Percentiles rank a stretch among this genome's conserved stretches.
These are phyloP conservation scores for Porcisia deanei DNA, from an alignment of 208 protist species.

Conservation along the genomic window DNA sequence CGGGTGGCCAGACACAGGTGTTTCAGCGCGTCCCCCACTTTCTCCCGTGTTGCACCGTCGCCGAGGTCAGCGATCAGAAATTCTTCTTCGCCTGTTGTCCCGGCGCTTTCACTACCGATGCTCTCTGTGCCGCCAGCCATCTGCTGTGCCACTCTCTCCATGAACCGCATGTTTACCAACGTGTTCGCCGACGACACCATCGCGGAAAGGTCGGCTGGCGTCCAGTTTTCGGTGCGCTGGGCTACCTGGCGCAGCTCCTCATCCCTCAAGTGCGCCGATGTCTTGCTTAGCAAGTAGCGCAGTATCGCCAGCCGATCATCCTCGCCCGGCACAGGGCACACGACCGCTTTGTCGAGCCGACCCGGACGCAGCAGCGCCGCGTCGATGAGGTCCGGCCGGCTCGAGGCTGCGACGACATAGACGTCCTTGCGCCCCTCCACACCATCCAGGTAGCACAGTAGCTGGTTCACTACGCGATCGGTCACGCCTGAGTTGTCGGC, in stretches of 20 bases:
- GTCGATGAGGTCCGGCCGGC: slow-evolving; percentile 98
- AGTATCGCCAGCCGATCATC: slow-evolving; percentile 95
- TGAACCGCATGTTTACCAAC: slow-evolving; percentile 70
- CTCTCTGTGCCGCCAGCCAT: slow-evolving; percentile 10
- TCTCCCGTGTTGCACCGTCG: slow-evolving; percentile 55
- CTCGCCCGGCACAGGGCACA: slow-evolving; percentile 82
- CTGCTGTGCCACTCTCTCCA: slow-evolving; percentile 44
- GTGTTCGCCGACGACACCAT: slow-evolving; percentile 79
- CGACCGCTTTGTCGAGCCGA: slow-evolving; percentile 85
- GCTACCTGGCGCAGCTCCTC: slow-evolving; percentile 56
- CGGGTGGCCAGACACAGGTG: slow-evolving; percentile 3
- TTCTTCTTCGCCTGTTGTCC: slow-evolving; percentile 15
- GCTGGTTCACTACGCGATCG: slow-evolving; percentile 97
- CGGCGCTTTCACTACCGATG: not conserved
- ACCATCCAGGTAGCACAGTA: slow-evolving; percentile 99
- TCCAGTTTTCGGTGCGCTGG: slow-evolving; percentile 71
- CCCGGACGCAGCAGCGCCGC: slow-evolving; percentile 92
- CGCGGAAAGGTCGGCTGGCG: slow-evolving; percentile 76
- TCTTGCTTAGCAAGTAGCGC: slow-evolving; percentile 98
- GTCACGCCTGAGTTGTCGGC: slow-evolving; percentile 89
- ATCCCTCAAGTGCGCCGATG: slow-evolving; percentile 92
- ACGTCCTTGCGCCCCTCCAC: slow-evolving; percentile 94
- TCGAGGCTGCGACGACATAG: slow-evolving; percentile 98
- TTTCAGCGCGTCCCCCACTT: slow-evolving; percentile 62
- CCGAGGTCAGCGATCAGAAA: slow-evolving; percentile 65